Evolutionary conservation across 352 stramenopile species (phyloP).

Genomic region (Globisporangium paddicum): DNA sequence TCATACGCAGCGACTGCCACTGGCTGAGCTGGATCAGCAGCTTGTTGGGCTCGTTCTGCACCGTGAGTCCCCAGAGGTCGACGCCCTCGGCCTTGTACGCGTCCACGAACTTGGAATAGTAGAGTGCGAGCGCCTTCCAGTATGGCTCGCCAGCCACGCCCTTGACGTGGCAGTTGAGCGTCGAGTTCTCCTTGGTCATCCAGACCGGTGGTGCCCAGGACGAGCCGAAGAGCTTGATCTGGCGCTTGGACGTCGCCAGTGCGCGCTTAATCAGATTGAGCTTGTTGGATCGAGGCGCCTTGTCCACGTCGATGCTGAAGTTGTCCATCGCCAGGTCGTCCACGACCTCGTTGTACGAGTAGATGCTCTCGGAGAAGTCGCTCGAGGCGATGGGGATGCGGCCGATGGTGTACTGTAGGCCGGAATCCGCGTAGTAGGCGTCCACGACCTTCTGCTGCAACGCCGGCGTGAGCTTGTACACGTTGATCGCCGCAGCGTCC

Average conservation of each 20-base stretch:
- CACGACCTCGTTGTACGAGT: constrained; percentile 77
- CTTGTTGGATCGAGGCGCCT: constrained; percentile 48
- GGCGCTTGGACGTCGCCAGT: constrained; percentile 25
- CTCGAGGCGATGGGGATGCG: constrained; percentile 79
- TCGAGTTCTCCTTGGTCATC: constrained; percentile 80
- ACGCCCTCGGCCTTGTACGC: constrained; percentile 75
- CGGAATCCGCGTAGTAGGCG: constrained; percentile 65
- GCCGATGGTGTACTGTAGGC: constrained; percentile 72
- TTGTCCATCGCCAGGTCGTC: constrained; percentile 59
- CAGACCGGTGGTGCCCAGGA: constrained; percentile 83
- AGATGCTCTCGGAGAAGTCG: constrained; percentile 82
- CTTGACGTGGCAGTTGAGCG: constrained; percentile 47
- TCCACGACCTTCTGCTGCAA: too few species aligned
- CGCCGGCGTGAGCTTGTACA: constrained; percentile 72
- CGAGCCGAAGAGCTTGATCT: constrained; percentile 72
- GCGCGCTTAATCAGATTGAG: constrained; percentile 68
- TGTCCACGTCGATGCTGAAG: constrained; percentile 79
- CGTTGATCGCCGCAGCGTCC: constrained; percentile 73
- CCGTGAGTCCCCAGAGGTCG: constrained; percentile 78
- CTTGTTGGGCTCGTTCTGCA: constrained; percentile 90
- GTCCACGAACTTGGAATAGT: constrained; percentile 86
- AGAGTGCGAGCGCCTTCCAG: constrained; percentile 77
- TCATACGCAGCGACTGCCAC: constrained; percentile 69
- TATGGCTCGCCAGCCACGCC: constrained; percentile 65
- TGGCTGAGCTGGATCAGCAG: too few species aligned